Base-by-base conservation (phyloP, 2,329 filamentous ascomycete species). In the Parafenestella ontariensis region DNA sequence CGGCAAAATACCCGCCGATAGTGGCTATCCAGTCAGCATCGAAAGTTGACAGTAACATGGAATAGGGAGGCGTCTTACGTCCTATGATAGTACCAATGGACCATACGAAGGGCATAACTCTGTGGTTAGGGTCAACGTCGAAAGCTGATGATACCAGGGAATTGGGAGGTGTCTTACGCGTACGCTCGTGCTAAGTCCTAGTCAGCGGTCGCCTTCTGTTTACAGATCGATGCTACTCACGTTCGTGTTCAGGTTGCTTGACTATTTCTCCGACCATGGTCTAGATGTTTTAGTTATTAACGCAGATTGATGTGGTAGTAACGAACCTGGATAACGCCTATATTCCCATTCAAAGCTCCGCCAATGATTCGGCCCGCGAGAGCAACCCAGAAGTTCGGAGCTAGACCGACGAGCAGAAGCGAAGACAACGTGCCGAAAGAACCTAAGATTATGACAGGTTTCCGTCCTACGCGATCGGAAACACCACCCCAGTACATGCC, bases 231-330 rank as follows among this genome's bases (percentile, higher is more conserved):
- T 15, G 21, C 8, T 13, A 84, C 88, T 81, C 78, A 91, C 89
- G 91, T 77, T 96, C 92, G 76, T 96, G 91, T 67, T 93, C 89
- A 13, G 90, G 91, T 53, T 89, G 90, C 29, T 84, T 90, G 46
- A 96, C 90, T 51, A 96, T 76, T 75, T 97, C 93, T 24, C 89
- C 91, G 13, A 96, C 93, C 90, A 96, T 96, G 17, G 92, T 96
- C 76, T 96, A n/a, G n/a, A n/a, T n/a, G n/a, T n/a, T n/a, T n/a
- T n/a, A n/a, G n/a, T n/a, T n/a, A n/a, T n/a, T n/a, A n/a, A n/a
- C n/a, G n/a, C n/a, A n/a, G n/a, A n/a, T n/a, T n/a, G n/a, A n/a
- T n/a, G n/a, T n/a, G n/a, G n/a, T n/a, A n/a, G n/a, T n/a, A n/a
- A n/a, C n/a, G n/a, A n/a, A n/a, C n/a, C n/a, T n/a, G 73, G 62